Evolutionary conservation across 768 basidiomycete species (phyloP), one percentile per base, ranked within the genome.

Genomic region (Cantharellus cinnabarinus): DNA sequence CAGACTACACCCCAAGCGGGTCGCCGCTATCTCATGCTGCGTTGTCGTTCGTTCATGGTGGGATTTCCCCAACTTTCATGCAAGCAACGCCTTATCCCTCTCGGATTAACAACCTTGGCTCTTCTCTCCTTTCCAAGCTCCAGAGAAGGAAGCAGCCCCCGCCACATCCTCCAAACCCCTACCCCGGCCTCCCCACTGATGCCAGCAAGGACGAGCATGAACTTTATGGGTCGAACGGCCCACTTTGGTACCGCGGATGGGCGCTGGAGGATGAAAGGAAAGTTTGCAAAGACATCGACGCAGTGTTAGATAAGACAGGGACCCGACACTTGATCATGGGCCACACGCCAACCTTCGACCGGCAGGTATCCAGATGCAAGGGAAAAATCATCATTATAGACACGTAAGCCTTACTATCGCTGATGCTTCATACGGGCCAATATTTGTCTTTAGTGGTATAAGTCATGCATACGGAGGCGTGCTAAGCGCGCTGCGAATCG

Each of bases 361-460:
- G 79, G 63, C 93, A 97, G 54, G 80, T 85, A 2, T 79, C 85
- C 3, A 74, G 91, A 60, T 99, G 95, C 67, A 75, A 79, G 42
- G 91, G 89, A n/a, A 90, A 86, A 65, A 80, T 97, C 50, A 83
- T 98, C 64, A 85, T 98, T 61, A 97, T 99, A 56, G 94, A 99
- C 67, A 98, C 94, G 0, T 90, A 87, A 82, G 54, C 20, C 44
- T 20, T 15, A 35, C 42, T 50, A 29, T 15, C 35, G 20, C 42
- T 38, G 34, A 55, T 54, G 56, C 29, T 52, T 39, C 20, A 29
- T 29, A 29, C 20, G 20, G 20, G 20, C 20, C 20, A 29, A 61
- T n/a, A 62, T 20, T 14, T 0, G 44, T 37, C 38, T 52, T 4
- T 50, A 41, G 62, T 85, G 86, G 89, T n/a, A 93, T 94, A 56